Evolutionary conservation across 164 flowering plant species (phyloP), one percentile per base, ranked within the genome.

Genomic region (Nymphaea thermarum): DNA sequence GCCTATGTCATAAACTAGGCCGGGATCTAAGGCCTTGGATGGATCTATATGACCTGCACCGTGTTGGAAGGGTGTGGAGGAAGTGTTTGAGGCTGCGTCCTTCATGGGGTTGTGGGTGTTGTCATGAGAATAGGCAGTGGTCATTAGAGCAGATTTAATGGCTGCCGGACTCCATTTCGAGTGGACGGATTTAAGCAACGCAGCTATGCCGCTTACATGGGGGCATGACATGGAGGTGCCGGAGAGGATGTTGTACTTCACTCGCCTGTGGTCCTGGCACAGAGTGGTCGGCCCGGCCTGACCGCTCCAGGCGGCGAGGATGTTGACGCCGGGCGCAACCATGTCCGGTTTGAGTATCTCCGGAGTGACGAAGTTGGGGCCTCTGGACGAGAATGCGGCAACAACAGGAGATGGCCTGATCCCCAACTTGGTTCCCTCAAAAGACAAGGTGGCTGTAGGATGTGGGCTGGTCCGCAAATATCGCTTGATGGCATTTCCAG

Each of bases 211-310:
- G 53, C 81, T 78, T 7, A 80, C 75, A 59, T 80, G 82, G 0
- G 82, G 82, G 69, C 82, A 80, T 4, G 82, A 73, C 82, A 77
- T 77, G 16, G 81, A 77, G 8, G 83, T 80, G n/a, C 83, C 83
- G 0, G 79, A 78, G 60, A 78, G 60, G 60, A 77, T 72, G 62
- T 75, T 73, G 69, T 75, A 80, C 18, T 57, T 72, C 70, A 74
- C 77, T 43, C 74, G 68, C 43, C 81, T 72, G 59, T 43, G 53
- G 60, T 78, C 78, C 0, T 70, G 67, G 5, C 66, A 41, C 75
- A 76, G 63, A 14, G 73, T 60, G 1, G 79, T 73, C 4, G 79
- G 79, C 10, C 71, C 73, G 0, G 51, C 45, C 59, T 62, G 15
- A 14, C 74, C 72, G 11, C 72, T 67, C 79, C 79, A 79, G 7